Percentiles rank a stretch among this genome's conserved stretches.
phyloP scores from a whole-genome alignment of 1,284 basidiomycete genomes.

The Rhodotorula sp. region DNA sequence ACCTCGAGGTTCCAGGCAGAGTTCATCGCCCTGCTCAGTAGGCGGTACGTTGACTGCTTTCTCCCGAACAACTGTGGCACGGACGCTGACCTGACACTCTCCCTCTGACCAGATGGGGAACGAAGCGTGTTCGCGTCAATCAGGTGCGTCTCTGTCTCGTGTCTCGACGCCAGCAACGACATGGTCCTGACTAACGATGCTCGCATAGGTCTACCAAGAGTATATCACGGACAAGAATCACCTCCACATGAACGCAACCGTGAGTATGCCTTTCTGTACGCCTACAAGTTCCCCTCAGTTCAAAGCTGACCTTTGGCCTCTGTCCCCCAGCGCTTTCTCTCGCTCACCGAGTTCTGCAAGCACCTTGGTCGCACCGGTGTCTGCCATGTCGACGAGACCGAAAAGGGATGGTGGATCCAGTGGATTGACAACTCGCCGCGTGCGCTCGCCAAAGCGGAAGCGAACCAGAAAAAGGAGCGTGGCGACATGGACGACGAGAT shows the following conservation, averaged over 20 bases:
- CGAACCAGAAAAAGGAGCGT: constrained; percentile 86
- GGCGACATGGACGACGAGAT: constrained; percentile 90
- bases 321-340: constrained; percentile 70
- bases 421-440: constrained; percentile 97
- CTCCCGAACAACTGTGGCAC: not conserved
- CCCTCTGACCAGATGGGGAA: constrained; percentile 66
- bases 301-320: not conserved
- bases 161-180: not conserved
- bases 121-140: constrained; percentile 89
- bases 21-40: constrained; percentile 81
- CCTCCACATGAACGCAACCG: constrained; percentile 95
- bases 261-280: not conserved
- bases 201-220: constrained; percentile 79
- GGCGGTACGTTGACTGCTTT: constrained; percentile 64
- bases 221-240: constrained; percentile 94
- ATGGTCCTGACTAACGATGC: not conserved
- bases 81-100: not conserved
- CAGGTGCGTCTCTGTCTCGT: constrained; percentile 48
- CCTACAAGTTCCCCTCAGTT: too few species aligned
- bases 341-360: constrained; percentile 89
- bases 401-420: constrained; percentile 93
- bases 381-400: constrained; percentile 91
- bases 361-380: constrained; percentile 84
- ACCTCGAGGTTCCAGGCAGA: constrained; percentile 86
- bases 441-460: constrained; percentile 77